Base-by-base conservation (phyloP, 805 yeast species). In the Hanseniaspora lindneri region DNA sequence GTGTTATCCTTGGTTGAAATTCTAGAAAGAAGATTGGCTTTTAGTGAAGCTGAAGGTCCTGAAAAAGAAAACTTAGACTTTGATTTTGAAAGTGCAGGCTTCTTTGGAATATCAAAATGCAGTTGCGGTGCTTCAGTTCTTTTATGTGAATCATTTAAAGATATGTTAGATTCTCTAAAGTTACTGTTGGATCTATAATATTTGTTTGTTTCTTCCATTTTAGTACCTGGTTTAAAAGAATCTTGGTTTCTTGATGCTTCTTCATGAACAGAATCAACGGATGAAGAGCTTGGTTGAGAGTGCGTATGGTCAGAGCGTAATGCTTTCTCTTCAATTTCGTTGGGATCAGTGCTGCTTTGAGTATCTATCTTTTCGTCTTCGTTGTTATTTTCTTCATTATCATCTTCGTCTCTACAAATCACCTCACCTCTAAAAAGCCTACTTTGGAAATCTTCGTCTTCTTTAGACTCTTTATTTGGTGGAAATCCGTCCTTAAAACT, bases 401-500 rank as follows among this genome's bases (percentile, higher is more conserved):
- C 20, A 8, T 11, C 27, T 29, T 35, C 13, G 13, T 35, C 65
- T 50, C 65, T 59, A 50, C 58, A 56, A 16, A 60, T 53, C 56
- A 60, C 52, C 49, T 62, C 55, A 30, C 67, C 67, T 51, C 66
- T 63, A 47, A 64, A 64, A 14, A 64, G 44, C 46, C 61, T 60
- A 23, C 59, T 63, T 52, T 64, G 66, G 47, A 62, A 62, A 48
- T 62, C 60, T 10, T 51, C 54, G 14, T 39, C 41, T 21, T 28
- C 41, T 11, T 20, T 24, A 8, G 33, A 8, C 28, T 36, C 39
- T 17, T 23, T 27, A 9, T 11, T 4, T 16, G 25, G 11, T 1
- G 40, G 36, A 29, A 19, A 33, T n/a, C 16, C 7, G 36, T 28
- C 14, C 33, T 24, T 19, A 13, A 24, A 14, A n/a, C 17, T 30